Percentiles rank a stretch among this genome's conserved stretches.
Evolutionary conservation across 2,329 filamentous ascomycete species (phyloP).

Genomic region (Tolypocladium album): DNA sequence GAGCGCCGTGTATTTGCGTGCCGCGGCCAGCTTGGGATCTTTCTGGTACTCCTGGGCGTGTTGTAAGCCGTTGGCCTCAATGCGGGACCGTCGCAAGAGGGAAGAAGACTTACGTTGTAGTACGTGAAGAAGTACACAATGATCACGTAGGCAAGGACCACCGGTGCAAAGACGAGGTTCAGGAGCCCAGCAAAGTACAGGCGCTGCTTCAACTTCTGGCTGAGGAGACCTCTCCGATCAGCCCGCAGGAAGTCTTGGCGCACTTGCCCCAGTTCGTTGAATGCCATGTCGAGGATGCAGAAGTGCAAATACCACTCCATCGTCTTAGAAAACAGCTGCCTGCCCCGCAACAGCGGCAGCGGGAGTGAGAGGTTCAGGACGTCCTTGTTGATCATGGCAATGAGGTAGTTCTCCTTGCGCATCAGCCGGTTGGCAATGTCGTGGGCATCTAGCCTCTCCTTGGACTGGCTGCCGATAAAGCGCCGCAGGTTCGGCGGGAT

Average conservation of each 20-base stretch:
- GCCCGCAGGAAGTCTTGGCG: constrained; percentile 78
- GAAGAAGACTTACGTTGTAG: constrained; percentile 57
- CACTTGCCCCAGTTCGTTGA: constrained; percentile 81
- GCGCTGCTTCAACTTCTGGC: constrained; percentile 63
- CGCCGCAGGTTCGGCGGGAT: constrained; percentile 39
- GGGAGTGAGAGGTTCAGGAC: constrained; percentile 79
- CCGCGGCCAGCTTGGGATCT: constrained; percentile 75
- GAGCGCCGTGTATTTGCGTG: constrained; percentile 77
- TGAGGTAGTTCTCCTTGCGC: constrained; percentile 94
- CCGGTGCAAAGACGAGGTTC: constrained; percentile 77
- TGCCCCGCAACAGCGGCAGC: constrained; percentile 68
- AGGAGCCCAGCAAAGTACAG: constrained; percentile 77
- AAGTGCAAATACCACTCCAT: constrained; percentile 88
- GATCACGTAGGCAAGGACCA: constrained; percentile 76
- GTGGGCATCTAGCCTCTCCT: constrained; percentile 88
- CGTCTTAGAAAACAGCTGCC: constrained; percentile 79
- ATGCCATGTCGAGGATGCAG: constrained; percentile 87
- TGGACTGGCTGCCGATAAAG: constrained; percentile 74
- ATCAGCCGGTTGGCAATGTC: constrained; percentile 96
- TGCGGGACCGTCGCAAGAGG: background rate
- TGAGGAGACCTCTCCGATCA: constrained; percentile 67
- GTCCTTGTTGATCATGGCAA: constrained; percentile 96
- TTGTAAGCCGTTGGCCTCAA: background rate
- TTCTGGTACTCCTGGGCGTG: constrained; percentile 74
- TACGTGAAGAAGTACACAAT: constrained; percentile 91